phyloP scores from a whole-genome alignment of 306 rosid genomes.

The Glycyrrhiza uralensis region DNA sequence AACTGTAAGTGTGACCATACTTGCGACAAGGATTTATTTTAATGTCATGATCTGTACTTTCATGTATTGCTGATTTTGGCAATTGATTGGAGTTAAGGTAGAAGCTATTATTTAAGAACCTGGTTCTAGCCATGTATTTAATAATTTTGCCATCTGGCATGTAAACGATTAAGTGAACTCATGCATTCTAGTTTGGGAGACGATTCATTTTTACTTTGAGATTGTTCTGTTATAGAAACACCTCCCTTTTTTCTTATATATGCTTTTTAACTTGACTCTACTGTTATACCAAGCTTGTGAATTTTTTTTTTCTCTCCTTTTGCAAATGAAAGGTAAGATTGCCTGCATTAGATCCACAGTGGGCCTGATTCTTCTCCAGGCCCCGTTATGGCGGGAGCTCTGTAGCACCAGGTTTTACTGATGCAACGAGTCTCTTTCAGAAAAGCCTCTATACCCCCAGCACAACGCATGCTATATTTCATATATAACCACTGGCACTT shows the following conservation, averaged over 20 bases:
- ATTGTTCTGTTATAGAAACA: not conserved
- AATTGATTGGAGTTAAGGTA: conserved; percentile 10
- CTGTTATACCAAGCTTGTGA: no score
- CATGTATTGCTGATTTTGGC: conserved; percentile 5
- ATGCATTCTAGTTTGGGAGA: not conserved
- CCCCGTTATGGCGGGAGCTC: no score
- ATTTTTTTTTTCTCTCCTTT: no score
- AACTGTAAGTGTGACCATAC: conserved; percentile 50
- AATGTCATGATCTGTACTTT: not conserved
- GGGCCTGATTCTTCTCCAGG: no score
- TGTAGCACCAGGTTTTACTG: not conserved
- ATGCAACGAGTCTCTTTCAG: not conserved
- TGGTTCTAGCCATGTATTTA: not conserved
- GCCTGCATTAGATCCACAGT: no score
- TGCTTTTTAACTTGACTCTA: no score
- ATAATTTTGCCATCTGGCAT: not conserved
- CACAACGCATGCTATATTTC: not conserved
- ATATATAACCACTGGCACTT: not conserved
- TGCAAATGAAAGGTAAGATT: no score
- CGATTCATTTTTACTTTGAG: not conserved
- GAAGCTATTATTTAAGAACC: conserved; percentile 1
- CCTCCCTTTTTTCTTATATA: not conserved
- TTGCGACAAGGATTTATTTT: not conserved
- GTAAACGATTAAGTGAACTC: not conserved
- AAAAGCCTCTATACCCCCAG: not conserved